These are phyloP conservation scores for Cucumis cinereus DNA, from an alignment of 306 rosid genomes.

Conservation along the genomic window DNA sequence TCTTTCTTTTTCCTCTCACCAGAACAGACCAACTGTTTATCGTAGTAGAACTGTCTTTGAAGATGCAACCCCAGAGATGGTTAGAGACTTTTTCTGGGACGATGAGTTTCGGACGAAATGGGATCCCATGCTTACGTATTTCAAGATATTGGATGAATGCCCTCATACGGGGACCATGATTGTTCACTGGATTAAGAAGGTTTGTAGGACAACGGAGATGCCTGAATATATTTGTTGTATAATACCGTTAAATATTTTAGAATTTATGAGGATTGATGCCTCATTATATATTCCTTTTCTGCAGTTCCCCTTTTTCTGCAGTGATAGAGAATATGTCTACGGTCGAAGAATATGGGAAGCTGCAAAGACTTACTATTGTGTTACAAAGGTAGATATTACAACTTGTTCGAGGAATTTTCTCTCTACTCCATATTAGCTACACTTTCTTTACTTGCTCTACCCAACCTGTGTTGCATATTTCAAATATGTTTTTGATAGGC, in stretches of 20 bases:
- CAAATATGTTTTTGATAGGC: background rate
- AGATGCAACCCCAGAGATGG: constrained; percentile 89
- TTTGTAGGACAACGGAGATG: constrained; percentile 18
- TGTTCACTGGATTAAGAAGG: constrained; percentile 98
- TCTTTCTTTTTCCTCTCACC: constrained; percentile 26
- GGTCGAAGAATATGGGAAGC: constrained; percentile 98
- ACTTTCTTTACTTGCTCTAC: background rate
- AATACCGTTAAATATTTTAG: background rate
- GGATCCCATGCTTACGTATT: constrained; percentile 79
- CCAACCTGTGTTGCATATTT: background rate
- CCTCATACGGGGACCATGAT: constrained; percentile 55
- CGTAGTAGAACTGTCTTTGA: constrained; percentile 85
- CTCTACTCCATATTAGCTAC: background rate
- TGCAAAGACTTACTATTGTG: constrained; percentile 76
- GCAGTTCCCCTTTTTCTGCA: constrained; percentile 98
- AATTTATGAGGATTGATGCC: constrained; percentile 17
- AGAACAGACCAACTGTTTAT: constrained; percentile 79
- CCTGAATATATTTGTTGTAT: background rate
- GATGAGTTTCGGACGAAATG: constrained; percentile 93
- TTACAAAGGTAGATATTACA: constrained; percentile 59
- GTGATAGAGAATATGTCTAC: constrained; percentile 91
- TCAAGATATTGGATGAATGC: constrained; percentile 78
- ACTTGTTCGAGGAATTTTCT: background rate
- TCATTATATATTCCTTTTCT: constrained; percentile 12
- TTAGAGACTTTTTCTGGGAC: constrained; percentile 98